These are phyloP conservation scores for Globisporangium uncinulatum DNA, from an alignment of 352 stramenopile species.

Conservation along the genomic window DNA sequence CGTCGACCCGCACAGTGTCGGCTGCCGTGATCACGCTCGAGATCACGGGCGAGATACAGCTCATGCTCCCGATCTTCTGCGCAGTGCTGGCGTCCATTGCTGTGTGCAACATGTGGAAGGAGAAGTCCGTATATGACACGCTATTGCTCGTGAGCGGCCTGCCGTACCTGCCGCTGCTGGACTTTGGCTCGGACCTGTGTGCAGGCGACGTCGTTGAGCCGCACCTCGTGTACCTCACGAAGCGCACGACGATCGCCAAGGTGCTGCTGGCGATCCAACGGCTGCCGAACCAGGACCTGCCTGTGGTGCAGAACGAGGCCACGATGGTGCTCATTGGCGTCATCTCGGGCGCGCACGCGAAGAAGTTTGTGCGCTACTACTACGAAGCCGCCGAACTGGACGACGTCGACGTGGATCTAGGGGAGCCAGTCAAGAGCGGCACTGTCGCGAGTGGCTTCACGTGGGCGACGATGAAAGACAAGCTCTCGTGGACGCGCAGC, in stretches of 20 bases:
- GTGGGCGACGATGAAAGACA: constrained; percentile 60
- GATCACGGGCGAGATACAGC: constrained; percentile 74
- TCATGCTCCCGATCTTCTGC: constrained; percentile 83
- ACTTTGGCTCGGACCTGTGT: constrained; percentile 52
- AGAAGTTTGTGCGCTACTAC: constrained; percentile 53
- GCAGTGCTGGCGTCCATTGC: constrained; percentile 62
- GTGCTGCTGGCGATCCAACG: constrained; percentile 71
- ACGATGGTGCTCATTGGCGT: constrained; percentile 68
- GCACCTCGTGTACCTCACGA: constrained; percentile 67
- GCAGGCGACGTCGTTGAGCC: constrained; percentile 69
- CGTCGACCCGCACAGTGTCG: constrained; percentile 71
- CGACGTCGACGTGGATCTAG: constrained; percentile 68
- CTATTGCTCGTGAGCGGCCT: constrained; percentile 63
- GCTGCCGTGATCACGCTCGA: constrained; percentile 85
- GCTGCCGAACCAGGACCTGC: constrained; percentile 66
- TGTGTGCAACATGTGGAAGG: constrained; percentile 50
- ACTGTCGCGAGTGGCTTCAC: constrained; percentile 27
- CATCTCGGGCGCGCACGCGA: constrained; percentile 47
- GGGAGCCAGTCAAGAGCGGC: constrained; percentile 40
- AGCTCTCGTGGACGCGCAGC: constrained; percentile 31
- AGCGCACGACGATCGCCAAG: constrained; percentile 60
- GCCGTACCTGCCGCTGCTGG: constrained; percentile 80
- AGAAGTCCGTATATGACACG: constrained; percentile 85
- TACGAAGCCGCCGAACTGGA: constrained; percentile 45
- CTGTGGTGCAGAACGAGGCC: constrained; percentile 59